Percentiles rank a stretch among this genome's conserved stretches.
Evolutionary conservation across 1,284 basidiomycete species (phyloP).

Genomic region (Moniliophthora roreri): DNA sequence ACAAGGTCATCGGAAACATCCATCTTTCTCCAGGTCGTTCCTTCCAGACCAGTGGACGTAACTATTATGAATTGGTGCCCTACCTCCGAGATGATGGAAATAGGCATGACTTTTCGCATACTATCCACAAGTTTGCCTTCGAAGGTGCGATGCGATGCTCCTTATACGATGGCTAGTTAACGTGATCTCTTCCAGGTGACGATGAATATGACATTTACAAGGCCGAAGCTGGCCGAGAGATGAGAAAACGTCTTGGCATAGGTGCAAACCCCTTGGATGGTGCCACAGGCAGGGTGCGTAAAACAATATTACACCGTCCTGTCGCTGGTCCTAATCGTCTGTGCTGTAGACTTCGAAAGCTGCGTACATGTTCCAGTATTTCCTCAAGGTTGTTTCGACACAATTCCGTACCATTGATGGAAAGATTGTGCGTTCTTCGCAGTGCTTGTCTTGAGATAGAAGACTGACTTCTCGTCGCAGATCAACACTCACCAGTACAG

Average conservation of each 20-base stretch:
- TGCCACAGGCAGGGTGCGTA: constrained; percentile 58
- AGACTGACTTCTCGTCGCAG: constrained; percentile 30
- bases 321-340: constrained; percentile 9
- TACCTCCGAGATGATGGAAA: constrained; percentile 88
- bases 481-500: constrained; percentile 90
- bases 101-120: constrained; percentile 94
- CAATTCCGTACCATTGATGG: constrained; percentile 84
- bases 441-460: not conserved
- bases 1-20: constrained; percentile 95
- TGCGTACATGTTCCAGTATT: constrained; percentile 95
- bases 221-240: constrained; percentile 57
- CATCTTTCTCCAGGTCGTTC: constrained; percentile 89
- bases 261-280: constrained; percentile 78
- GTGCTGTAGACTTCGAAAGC: constrained; percentile 57
- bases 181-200: constrained; percentile 42
- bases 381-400: constrained; percentile 96
- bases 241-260: constrained; percentile 80
- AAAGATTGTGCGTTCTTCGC: constrained; percentile 51
- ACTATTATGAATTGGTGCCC: constrained; percentile 93
- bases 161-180: not conserved
- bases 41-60: constrained; percentile 85
- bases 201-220: constrained; percentile 74
- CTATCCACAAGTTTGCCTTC: constrained; percentile 82
- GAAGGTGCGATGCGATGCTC: constrained; percentile 43
- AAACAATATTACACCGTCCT: constrained; percentile 7